A percentile compares a stretch with the other conserved stretches of the same genome.
Evolutionary conservation across 495 filamentous ascomycete genomes (phyloP).

Genomic region (Podospora didyma): DNA sequence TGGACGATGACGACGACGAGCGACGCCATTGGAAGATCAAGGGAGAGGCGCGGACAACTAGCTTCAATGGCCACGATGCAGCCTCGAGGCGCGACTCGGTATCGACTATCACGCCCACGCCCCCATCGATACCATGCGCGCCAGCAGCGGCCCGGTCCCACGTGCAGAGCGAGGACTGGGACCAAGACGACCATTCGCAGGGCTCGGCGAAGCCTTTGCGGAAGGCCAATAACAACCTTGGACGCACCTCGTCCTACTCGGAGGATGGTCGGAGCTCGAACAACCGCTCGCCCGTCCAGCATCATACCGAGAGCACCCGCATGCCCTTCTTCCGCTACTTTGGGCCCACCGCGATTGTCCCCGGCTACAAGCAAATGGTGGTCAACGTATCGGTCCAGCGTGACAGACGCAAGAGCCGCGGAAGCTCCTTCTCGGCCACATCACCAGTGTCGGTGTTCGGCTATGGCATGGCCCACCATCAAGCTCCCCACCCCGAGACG

Average conservation of each 20-base stretch:
- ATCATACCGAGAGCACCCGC: constrained; percentile 53
- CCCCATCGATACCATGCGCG: not conserved
- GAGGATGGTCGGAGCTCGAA: constrained; percentile 39
- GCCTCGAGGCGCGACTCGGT: constrained; percentile 20
- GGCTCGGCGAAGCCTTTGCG: constrained; percentile 16
- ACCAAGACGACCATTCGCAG: constrained; percentile 22
- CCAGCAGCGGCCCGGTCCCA: constrained; percentile 9
- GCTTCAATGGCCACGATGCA: constrained; percentile 19
- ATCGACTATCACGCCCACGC: constrained; percentile 16
- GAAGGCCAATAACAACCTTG: constrained; percentile 17
- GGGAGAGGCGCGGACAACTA: constrained; percentile 7
- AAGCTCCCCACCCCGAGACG: constrained; percentile 35
- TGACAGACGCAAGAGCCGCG: constrained; percentile 41
- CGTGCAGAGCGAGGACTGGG: constrained; percentile 26
- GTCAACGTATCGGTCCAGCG: constrained; percentile 60
- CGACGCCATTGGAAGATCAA: constrained; percentile 31
- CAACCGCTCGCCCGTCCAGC: constrained; percentile 38
- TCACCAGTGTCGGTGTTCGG: constrained; percentile 32
- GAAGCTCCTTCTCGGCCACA: constrained; percentile 36
- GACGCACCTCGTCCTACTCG: constrained; percentile 34
- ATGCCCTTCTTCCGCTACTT: constrained; percentile 88
- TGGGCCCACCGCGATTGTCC: constrained; percentile 83
- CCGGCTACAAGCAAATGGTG: constrained; percentile 90
- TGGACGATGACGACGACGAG: constrained; percentile 32
- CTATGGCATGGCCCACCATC: constrained; percentile 7